Evolutionary conservation across 495 filamentous ascomycete species (phyloP).

Genomic region (Talaromyces nanjingensis): DNA sequence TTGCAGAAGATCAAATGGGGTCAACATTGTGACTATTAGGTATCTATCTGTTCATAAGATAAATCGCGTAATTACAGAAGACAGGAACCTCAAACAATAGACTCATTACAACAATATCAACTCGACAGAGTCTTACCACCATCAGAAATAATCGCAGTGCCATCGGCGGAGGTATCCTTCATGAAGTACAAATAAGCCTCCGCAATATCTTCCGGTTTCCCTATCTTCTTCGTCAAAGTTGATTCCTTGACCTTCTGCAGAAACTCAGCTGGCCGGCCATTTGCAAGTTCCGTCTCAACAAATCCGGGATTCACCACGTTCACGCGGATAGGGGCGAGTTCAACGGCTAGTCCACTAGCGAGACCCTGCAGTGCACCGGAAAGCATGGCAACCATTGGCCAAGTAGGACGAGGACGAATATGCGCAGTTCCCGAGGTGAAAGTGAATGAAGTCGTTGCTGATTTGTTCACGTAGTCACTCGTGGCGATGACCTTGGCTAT

Average conservation of each 20-base stretch:
- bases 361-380: slow-evolving; percentile 27
- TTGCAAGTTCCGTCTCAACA: slow-evolving; percentile 46
- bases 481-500: slow-evolving; percentile 42
- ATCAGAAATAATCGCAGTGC: slow-evolving; percentile 2
- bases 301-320: slow-evolving; percentile 51
- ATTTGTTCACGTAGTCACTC: slow-evolving; percentile 28
- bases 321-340: slow-evolving; percentile 52
- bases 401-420: slow-evolving; percentile 27
- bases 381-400: slow-evolving; percentile 19
- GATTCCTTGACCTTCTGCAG: slow-evolving; percentile 19
- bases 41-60: background rate
- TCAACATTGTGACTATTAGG: too few relatives aligned
- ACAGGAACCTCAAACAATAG: background rate
- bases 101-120: background rate
- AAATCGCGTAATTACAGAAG: background rate
- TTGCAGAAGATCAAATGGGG: too few relatives aligned
- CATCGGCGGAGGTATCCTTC: slow-evolving; percentile 36
- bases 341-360: slow-evolving; percentile 46
- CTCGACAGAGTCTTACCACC: background rate
- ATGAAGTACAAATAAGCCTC: slow-evolving; percentile 60
- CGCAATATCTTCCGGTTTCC: slow-evolving; percentile 48
- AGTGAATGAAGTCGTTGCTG: slow-evolving; percentile 38
- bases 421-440: slow-evolving; percentile 46
- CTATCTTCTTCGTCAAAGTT: slow-evolving; percentile 39
- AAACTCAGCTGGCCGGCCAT: slow-evolving; percentile 15